A percentile compares a stretch with the other conserved stretches of the same genome.
Conservation (phyloP, 139 green algal species). For the Chlamydomonas applanata region DNA sequence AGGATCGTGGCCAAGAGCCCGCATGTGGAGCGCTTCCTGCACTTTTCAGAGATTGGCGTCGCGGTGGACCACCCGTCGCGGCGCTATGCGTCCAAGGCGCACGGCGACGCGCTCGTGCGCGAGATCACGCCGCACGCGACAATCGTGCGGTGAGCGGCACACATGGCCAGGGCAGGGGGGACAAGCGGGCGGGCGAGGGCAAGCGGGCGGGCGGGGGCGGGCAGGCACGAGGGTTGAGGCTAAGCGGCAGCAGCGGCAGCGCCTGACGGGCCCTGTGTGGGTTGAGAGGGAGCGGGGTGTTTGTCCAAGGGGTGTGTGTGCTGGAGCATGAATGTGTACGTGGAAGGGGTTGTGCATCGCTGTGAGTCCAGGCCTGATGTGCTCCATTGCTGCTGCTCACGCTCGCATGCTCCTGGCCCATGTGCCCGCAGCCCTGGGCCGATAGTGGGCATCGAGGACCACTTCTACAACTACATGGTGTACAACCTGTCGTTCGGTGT, state of each 20-base stretch:
- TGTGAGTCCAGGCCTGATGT: not conserved
- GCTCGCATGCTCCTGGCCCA: not conserved
- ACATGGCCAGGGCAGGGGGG: too few relatives aligned
- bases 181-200: too few relatives aligned
- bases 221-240: too few relatives aligned
- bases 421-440: conserved; percentile 52
- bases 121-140: conserved; percentile 43
- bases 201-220: too few relatives aligned
- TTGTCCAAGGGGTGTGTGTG: too few relatives aligned
- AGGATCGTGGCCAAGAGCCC: conserved; percentile 24
- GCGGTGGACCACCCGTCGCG: conserved; percentile 46
- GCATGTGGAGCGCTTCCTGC: conserved; percentile 72
- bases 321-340: not conserved
- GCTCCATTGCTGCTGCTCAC: not conserved
- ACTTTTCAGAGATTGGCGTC: conserved; percentile 78
- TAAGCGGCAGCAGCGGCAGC: too few relatives aligned
- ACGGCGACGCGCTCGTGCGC: conserved; percentile 42
- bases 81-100: conserved; percentile 77
- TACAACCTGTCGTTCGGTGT: conserved; percentile 47
- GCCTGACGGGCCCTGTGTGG: too few relatives aligned
- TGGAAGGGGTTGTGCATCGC: not conserved
- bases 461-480: conserved; percentile 85
- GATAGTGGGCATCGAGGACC: conserved; percentile 91
- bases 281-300: too few relatives aligned
- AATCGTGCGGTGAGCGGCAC: conserved; percentile 31